These are phyloP conservation scores for Hericium alpestre DNA, from an alignment of 768 basidiomycete genomes.

Conservation along the genomic window DNA sequence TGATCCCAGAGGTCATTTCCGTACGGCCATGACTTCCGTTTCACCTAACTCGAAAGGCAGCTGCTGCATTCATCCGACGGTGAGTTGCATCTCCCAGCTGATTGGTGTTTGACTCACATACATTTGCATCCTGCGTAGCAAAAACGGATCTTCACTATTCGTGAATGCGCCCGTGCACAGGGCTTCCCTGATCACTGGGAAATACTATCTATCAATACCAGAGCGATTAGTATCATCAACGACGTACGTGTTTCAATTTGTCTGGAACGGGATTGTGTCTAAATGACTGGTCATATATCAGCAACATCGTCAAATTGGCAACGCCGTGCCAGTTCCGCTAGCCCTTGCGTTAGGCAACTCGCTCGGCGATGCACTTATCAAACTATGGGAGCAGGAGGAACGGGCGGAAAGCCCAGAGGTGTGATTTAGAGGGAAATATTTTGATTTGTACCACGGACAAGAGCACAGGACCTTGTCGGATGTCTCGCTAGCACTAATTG, in stretches of 20 bases:
- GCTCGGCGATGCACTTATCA: conserved; percentile 33
- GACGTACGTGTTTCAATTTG: conserved; percentile 36
- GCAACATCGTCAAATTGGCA: conserved; percentile 73
- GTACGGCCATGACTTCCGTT: conserved; percentile 51
- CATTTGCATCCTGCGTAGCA: conserved; percentile 31
- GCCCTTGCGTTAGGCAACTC: conserved; percentile 49
- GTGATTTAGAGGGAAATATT: too few species aligned
- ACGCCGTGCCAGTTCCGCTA: conserved; percentile 67
- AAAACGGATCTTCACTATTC: conserved; percentile 45
- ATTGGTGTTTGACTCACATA: neutral
- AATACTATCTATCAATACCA: conserved; percentile 40
- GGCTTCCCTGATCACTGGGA: conserved; percentile 66
- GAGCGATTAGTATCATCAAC: conserved; percentile 24
- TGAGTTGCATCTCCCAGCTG: conserved; percentile 16
- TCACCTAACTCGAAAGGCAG: conserved; percentile 41
- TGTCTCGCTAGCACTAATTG: too few species aligned
- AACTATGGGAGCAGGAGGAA: conserved; percentile 13
- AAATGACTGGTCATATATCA: conserved; percentile 18
- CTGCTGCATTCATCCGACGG: conserved; percentile 35
- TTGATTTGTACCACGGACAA: too few species aligned
- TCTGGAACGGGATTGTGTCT: neutral
- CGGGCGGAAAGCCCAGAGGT: conserved; percentile 1
- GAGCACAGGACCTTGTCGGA: too few species aligned
- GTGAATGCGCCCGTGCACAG: conserved; percentile 48
- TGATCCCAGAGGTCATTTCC: conserved; percentile 41